phyloP scores from a whole-genome alignment of 495 filamentous ascomycete species.

The Oidiodendron maius region DNA sequence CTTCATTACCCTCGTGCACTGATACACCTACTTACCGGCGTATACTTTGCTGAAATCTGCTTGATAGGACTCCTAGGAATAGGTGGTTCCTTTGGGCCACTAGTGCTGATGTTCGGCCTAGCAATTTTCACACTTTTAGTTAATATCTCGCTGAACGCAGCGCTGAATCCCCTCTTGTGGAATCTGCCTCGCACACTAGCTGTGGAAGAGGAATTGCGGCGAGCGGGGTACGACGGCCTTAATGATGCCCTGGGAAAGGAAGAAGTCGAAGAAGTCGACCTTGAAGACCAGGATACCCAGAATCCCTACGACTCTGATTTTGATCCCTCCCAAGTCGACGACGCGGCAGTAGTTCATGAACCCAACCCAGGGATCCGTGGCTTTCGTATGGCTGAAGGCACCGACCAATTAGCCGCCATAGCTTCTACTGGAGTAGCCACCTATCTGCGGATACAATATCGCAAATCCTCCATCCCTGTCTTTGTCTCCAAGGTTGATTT shows the following conservation, averaged over 20 bases:
- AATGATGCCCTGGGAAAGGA: slow-evolving; percentile 25
- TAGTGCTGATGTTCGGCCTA: slow-evolving; percentile 77
- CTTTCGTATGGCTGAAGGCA: slow-evolving; percentile 20
- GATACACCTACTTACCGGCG: slow-evolving; percentile 81
- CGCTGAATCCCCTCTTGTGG: slow-evolving; percentile 71
- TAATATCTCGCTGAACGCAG: slow-evolving; percentile 71
- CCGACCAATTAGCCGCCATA: slow-evolving; percentile 23
- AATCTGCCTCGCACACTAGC: slow-evolving; percentile 64
- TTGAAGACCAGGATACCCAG: slow-evolving; percentile 18
- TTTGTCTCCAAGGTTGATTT: slow-evolving; percentile 32
- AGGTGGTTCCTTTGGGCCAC: slow-evolving; percentile 62
- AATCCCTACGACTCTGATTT: slow-evolving; percentile 24
- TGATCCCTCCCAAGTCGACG: slow-evolving; percentile 20
- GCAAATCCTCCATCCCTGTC: slow-evolving; percentile 28
- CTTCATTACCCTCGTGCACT: slow-evolving; percentile 77
- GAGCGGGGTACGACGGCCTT: slow-evolving; percentile 33
- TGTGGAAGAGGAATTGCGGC: slow-evolving; percentile 42
- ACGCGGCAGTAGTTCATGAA: slow-evolving; percentile 32
- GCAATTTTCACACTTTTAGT: slow-evolving; percentile 75
- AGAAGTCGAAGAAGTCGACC: slow-evolving; percentile 47
- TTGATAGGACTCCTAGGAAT: slow-evolving; percentile 87
- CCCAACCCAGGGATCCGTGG: slow-evolving; percentile 22
- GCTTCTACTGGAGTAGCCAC: slow-evolving; percentile 11
- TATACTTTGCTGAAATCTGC: slow-evolving; percentile 80
- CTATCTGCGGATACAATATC: slow-evolving; percentile 16